Conservation (phyloP, 768 basidiomycete species). For the Lyophyllum semitale region DNA sequence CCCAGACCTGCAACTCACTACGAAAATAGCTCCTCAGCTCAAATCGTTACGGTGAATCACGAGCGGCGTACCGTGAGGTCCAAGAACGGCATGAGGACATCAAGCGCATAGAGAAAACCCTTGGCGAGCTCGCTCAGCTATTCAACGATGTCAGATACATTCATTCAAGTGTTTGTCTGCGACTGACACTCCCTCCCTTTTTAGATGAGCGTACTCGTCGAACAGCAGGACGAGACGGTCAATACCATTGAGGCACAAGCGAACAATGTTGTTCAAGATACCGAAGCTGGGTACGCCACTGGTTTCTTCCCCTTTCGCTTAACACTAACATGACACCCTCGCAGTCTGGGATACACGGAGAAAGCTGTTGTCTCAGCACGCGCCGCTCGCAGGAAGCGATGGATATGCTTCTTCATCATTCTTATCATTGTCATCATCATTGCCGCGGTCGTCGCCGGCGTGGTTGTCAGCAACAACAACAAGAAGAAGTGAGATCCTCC, state of each 20-base stretch:
- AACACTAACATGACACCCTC: slow-evolving; percentile 6
- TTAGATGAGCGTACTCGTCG: slow-evolving; percentile 93
- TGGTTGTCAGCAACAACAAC: slow-evolving; percentile 48
- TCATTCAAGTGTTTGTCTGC: not conserved
- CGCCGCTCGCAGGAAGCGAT: slow-evolving; percentile 91
- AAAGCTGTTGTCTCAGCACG: slow-evolving; percentile 87
- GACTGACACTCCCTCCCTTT: slow-evolving; percentile 1
- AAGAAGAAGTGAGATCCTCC: slow-evolving; percentile 26
- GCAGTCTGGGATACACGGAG: slow-evolving; percentile 78
- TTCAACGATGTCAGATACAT: slow-evolving; percentile 83
- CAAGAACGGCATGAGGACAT: slow-evolving; percentile 97
- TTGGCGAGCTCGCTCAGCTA: slow-evolving; percentile 90
- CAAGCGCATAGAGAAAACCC: slow-evolving; percentile 90
- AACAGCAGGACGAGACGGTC: slow-evolving; percentile 91
- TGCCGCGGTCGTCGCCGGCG: slow-evolving; percentile 61
- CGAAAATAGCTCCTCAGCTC: slow-evolving; percentile 75
- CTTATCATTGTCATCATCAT: slow-evolving; percentile 69
- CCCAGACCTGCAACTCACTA: slow-evolving; percentile 8
- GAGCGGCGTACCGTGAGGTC: slow-evolving; percentile 93
- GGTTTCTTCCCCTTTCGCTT: not conserved
- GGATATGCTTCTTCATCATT: slow-evolving; percentile 89
- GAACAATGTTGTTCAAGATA: slow-evolving; percentile 73
- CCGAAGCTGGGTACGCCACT: slow-evolving; percentile 73
- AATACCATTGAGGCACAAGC: slow-evolving; percentile 82
- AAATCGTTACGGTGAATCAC: slow-evolving; percentile 87